Evolutionary conservation across 2,329 filamentous ascomycete genomes (phyloP).

Genomic region (Aspergillus fumigatiaffinis): DNA sequence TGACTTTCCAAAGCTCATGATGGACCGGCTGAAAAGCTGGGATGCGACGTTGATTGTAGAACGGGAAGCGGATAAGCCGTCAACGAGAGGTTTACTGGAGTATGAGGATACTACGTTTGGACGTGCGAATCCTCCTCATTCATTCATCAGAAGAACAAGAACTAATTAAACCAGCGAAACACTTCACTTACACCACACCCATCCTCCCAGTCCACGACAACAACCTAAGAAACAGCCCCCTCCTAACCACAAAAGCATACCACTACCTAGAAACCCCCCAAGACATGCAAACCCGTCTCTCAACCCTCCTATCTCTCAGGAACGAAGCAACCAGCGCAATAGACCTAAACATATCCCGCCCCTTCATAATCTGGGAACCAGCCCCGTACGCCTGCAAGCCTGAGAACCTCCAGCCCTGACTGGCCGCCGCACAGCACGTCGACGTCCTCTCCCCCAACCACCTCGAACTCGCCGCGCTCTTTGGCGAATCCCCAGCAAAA

Average conservation of each 20-base stretch:
- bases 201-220: slow-evolving; percentile 11
- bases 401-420: slow-evolving; percentile 18
- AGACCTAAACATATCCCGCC: slow-evolving; percentile 2
- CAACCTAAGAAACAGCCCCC: slow-evolving; percentile 1
- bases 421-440: slow-evolving; percentile 17
- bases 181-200: slow-evolving; percentile 20
- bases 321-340: slow-evolving; percentile 1
- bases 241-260: slow-evolving; percentile 13
- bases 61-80: slow-evolving; percentile 6
- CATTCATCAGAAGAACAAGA: too few relatives aligned
- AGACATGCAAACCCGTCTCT: slow-evolving; percentile 8
- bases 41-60: slow-evolving; percentile 9
- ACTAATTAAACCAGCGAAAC: slow-evolving; percentile 13
- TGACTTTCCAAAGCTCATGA: slow-evolving; percentile 19
- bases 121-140: slow-evolving; percentile 11
- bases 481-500: background rate
- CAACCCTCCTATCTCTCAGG: slow-evolving; percentile 14
- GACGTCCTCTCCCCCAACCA: slow-evolving; percentile 39
- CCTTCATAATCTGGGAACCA: slow-evolving; percentile 23
- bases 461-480: slow-evolving; percentile 29
- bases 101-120: slow-evolving; percentile 29
- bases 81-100: slow-evolving; percentile 23
- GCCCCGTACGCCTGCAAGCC: slow-evolving; percentile 17
- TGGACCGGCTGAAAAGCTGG: slow-evolving; percentile 15
- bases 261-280: slow-evolving; percentile 18